A percentile compares a stretch with the other conserved stretches of the same genome.
Evolutionary conservation across 768 basidiomycete species (phyloP).

Genomic region (Termitomyces sp.): DNA sequence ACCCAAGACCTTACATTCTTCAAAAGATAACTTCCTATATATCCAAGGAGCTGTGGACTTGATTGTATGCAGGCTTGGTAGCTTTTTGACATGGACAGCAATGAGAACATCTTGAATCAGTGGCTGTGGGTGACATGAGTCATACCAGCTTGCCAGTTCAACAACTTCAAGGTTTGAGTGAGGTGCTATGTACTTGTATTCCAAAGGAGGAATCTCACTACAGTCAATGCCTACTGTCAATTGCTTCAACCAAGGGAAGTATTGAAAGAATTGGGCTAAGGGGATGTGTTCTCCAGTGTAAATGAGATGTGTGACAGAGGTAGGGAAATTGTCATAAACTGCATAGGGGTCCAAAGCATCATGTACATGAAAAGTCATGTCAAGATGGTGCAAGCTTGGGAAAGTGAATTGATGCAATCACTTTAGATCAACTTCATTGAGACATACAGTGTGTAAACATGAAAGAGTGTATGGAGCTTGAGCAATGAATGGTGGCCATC

Average conservation of each 20-base stretch:
- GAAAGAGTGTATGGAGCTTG: not conserved
- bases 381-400: not conserved
- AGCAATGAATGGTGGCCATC: not conserved
- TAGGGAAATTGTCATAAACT: not conserved
- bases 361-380: not conserved
- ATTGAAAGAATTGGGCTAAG: not conserved
- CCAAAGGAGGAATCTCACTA: no score
- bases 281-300: not conserved
- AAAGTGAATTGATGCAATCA: not conserved
- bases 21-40: no score
- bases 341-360: not conserved
- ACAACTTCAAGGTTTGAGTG: no score
- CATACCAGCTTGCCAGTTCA: no score
- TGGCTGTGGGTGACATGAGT: no score
- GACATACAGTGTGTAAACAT: not conserved
- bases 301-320: not conserved
- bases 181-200: no score
- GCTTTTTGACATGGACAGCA: no score
- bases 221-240: not conserved
- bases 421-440: not conserved
- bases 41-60: no score
- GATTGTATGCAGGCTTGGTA: no score
- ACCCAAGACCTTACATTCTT: no score
- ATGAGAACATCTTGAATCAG: no score
- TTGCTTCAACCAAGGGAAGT: not conserved